A percentile compares a stretch with the other conserved stretches of the same genome.
phyloP scores from a whole-genome alignment of 768 basidiomycete species.

The Agaricus sinodeliciosus region DNA sequence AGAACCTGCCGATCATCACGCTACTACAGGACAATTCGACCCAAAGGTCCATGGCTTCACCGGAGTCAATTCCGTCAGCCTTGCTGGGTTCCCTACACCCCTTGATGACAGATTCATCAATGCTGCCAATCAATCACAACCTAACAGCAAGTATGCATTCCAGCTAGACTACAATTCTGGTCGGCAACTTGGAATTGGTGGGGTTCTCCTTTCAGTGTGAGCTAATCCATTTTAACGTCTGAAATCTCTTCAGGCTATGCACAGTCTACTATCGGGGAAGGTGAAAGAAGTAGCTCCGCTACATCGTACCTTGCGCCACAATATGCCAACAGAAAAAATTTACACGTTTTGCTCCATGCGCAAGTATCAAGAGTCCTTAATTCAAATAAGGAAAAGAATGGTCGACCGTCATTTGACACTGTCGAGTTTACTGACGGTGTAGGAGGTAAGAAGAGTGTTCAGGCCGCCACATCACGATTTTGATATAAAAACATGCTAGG shows the following conservation, averaged over 20 bases:
- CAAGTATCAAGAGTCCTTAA: slow-evolving; percentile 19
- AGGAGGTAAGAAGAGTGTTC: neutral
- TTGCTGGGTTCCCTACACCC: slow-evolving; percentile 20
- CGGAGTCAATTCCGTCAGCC: slow-evolving; percentile 24
- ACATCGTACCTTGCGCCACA: slow-evolving; percentile 23
- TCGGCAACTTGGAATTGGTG: slow-evolving; percentile 8
- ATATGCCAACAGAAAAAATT: slow-evolving; percentile 20
- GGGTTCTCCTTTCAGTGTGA: slow-evolving; percentile 24
- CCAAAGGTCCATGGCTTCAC: slow-evolving; percentile 25
- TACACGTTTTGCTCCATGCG: slow-evolving; percentile 24
- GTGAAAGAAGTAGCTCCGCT: slow-evolving; percentile 22
- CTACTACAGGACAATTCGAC: slow-evolving; percentile 25
- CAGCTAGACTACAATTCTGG: slow-evolving; percentile 12
- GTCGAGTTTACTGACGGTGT: slow-evolving; percentile 17
- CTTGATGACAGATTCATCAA: slow-evolving; percentile 23
- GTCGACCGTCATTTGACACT: slow-evolving; percentile 15
- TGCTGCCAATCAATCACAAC: neutral
- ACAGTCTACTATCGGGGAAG: slow-evolving; percentile 22
- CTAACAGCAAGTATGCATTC: slow-evolving; percentile 11
- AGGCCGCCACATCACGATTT: too few relatives aligned
- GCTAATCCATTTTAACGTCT: neutral
- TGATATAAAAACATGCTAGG: neutral
- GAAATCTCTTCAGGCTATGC: slow-evolving; percentile 17
- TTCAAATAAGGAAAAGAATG: slow-evolving; percentile 13
- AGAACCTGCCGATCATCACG: slow-evolving; percentile 25